These are phyloP conservation scores for Phytophthora tentaculata DNA, from an alignment of 352 stramenopile species.

Conservation along the genomic window DNA sequence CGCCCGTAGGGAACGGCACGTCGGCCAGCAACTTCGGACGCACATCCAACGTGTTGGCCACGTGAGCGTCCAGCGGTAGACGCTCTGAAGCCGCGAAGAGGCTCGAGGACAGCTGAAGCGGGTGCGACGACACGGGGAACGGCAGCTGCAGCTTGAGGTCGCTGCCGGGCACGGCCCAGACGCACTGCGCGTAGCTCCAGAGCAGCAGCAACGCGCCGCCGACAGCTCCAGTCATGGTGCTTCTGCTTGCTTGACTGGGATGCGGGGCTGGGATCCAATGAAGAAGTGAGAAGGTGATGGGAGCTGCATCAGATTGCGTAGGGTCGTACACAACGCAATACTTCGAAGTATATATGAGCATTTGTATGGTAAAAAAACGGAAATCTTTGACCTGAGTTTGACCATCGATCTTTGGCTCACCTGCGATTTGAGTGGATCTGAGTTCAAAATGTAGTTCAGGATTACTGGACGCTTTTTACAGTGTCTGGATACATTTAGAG, in stretches of 20 bases:
- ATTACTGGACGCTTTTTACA: slow-evolving; percentile 18
- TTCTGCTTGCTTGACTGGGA: neutral
- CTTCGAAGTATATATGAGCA: slow-evolving; percentile 7
- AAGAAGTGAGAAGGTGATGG: slow-evolving; percentile 14
- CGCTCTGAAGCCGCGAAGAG: slow-evolving; percentile 63
- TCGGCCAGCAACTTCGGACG: slow-evolving; percentile 42
- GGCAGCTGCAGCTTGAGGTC: slow-evolving; percentile 45
- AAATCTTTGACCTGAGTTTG: slow-evolving; percentile 18
- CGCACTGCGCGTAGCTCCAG: slow-evolving; percentile 20
- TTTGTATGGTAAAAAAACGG: slow-evolving; percentile 21
- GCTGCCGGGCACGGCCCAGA: slow-evolving; percentile 13
- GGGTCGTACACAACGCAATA: neutral
- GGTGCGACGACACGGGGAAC: slow-evolving; percentile 58
- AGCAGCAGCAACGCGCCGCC: slow-evolving; percentile 19
- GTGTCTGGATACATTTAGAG: neutral
- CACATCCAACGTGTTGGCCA: slow-evolving; percentile 7
- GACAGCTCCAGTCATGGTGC: slow-evolving; percentile 14
- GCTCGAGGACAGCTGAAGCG: slow-evolving; percentile 51
- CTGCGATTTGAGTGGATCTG: slow-evolving; percentile 1
- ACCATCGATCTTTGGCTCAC: neutral
- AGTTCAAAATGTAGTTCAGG: neutral
- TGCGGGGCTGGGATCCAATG: slow-evolving; percentile 23
- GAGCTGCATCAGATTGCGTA: neutral
- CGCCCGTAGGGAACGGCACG: slow-evolving; percentile 77
- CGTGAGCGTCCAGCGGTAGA: slow-evolving; percentile 30